Percentiles rank a stretch among this genome's conserved stretches.
Conservation (phyloP, 768 basidiomycete genomes). For the Boletus reticulatus region DNA sequence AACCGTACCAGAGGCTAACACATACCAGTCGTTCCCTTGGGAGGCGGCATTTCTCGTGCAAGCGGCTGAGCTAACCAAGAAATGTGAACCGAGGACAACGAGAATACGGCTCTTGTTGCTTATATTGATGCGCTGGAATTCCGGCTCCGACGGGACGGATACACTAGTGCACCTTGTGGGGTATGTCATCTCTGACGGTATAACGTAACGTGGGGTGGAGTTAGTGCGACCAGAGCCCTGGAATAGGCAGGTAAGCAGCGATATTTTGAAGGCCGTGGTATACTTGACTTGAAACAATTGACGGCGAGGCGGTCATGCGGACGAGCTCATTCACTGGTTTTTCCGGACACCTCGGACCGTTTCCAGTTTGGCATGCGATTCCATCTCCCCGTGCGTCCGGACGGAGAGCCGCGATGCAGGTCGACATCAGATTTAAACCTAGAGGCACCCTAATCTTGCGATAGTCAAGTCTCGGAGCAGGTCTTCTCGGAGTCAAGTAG, state of each 20-base stretch:
- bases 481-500: background rate
- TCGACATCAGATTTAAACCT: background rate
- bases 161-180: background rate
- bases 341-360: background rate
- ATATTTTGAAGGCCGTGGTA: background rate
- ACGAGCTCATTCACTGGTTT: background rate
- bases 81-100: slow-evolving; percentile 1
- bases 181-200: no score
- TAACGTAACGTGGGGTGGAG: background rate
- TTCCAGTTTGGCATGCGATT: background rate
- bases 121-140: slow-evolving; percentile 10
- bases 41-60: slow-evolving; percentile 34
- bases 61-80: background rate
- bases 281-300: background rate
- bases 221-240: background rate
- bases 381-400: background rate
- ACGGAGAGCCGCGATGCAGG: background rate
- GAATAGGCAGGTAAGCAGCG: slow-evolving; percentile 1
- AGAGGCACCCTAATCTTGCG: no score
- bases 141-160: slow-evolving; percentile 5
- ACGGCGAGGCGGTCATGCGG: slow-evolving; percentile 11
- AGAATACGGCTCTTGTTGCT: background rate
- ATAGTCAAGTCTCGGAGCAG: no score
- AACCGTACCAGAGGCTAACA: background rate
- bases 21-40: slow-evolving; percentile 43